Percentiles rank a stretch among this genome's conserved stretches.
Evolutionary conservation across 495 filamentous ascomycete species (phyloP).

Genomic region (Podospora fimiseda): DNA sequence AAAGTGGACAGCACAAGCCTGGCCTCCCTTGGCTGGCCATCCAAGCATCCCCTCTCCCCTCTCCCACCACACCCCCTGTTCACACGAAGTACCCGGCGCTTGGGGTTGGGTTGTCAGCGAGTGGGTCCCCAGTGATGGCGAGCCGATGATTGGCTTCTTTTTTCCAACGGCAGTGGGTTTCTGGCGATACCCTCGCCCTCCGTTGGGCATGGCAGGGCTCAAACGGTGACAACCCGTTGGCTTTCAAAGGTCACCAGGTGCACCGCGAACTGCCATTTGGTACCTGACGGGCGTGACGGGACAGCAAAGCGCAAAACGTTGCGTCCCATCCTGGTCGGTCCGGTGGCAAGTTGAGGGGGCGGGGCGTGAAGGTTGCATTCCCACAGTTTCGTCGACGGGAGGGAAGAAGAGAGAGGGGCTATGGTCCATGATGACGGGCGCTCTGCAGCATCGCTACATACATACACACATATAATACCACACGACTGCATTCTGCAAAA

Average conservation of each 20-base stretch:
- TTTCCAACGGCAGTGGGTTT: conserved; percentile 17
- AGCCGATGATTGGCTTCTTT: conserved; percentile 15
- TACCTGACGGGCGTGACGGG: not conserved
- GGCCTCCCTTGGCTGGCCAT: not conserved
- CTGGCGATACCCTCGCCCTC: conserved; percentile 11
- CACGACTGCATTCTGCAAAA: not conserved
- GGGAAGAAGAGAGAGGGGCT: not conserved
- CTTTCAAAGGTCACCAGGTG: conserved; percentile 9
- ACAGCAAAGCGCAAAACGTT: too few species aligned
- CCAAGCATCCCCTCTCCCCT: too few species aligned
- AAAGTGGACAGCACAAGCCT: conserved; percentile 4
- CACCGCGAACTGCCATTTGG: not conserved
- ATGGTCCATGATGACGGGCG: not conserved
- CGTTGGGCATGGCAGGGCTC: conserved; percentile 24
- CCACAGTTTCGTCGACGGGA: not conserved
- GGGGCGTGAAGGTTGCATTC: not conserved
- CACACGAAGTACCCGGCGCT: conserved; percentile 18
- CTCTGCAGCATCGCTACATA: not conserved
- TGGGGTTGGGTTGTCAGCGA: conserved; percentile 26
- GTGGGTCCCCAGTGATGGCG: conserved; percentile 12
- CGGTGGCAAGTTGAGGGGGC: conserved; percentile 2
- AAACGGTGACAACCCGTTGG: conserved; percentile 22
- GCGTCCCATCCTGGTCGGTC: too few species aligned
- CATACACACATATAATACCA: not conserved
- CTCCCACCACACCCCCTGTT: not conserved